These are phyloP conservation scores for Dictyostelium brefeldianum DNA, from an alignment of 78 protist species.

Conservation along the genomic window DNA sequence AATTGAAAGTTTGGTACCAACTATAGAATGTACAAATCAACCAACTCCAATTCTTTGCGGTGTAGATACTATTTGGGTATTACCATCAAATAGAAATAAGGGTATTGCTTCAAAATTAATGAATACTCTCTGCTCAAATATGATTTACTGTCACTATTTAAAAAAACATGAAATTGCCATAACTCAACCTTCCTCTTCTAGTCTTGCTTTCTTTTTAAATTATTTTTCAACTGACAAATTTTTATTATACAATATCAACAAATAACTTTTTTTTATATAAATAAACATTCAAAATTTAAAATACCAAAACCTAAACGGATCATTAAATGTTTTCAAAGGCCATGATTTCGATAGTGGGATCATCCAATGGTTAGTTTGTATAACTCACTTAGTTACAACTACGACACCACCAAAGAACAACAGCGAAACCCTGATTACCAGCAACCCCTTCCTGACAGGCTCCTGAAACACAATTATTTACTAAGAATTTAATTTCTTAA, in stretches of 20 bases:
- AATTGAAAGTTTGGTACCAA: neutral
- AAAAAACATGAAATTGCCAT: conserved; percentile 24
- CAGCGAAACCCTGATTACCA: too few species aligned
- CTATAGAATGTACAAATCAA: conserved; percentile 13
- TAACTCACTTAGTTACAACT: too few species aligned
- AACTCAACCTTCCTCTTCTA: conserved; percentile 41
- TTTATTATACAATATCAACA: conserved; percentile 20
- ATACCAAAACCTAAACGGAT: too few species aligned
- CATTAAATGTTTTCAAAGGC: too few species aligned
- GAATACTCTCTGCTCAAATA: conserved; percentile 27
- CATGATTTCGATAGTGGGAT: too few species aligned
- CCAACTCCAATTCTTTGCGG: conserved; percentile 38
- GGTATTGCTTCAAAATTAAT: conserved; percentile 62
- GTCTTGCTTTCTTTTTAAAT: conserved; percentile 29
- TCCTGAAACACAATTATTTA: too few species aligned
- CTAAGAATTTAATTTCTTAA: too few species aligned
- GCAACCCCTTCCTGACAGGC: too few species aligned
- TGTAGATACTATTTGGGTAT: conserved; percentile 52
- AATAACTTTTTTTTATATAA: too few species aligned
- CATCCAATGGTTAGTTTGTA: too few species aligned
- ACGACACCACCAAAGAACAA: too few species aligned
- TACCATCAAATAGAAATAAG: neutral
- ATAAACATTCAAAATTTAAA: too few species aligned
- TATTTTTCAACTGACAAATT: conserved; percentile 37
- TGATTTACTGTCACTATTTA: conserved; percentile 32